Percentiles rank a stretch among this genome's conserved stretches.
Evolutionary conservation across 257 asterid species (phyloP).

Genomic region (Solanum piurae): DNA sequence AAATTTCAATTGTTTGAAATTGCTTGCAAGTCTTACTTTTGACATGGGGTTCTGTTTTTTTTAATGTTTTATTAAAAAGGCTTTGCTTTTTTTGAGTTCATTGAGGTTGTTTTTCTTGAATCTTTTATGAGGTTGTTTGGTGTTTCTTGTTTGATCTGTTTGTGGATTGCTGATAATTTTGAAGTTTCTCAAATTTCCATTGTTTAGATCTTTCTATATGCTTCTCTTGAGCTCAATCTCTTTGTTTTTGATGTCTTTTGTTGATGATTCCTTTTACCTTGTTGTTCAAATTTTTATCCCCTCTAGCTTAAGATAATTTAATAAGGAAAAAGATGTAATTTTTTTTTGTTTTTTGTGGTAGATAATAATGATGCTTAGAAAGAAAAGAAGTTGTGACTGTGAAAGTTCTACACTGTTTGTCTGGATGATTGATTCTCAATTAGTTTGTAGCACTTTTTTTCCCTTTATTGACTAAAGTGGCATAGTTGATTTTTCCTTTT

Average conservation of each 20-base stretch:
- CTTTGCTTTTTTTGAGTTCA: background rate
- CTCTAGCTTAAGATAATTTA: background rate
- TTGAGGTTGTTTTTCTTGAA: background rate
- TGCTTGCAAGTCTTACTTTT: background rate
- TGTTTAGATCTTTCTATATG: background rate
- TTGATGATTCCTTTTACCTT: background rate
- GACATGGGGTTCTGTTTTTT: background rate
- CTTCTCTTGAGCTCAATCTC: background rate
- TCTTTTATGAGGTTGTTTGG: background rate
- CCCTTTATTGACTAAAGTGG: constrained; percentile 14
- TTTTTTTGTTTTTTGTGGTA: background rate
- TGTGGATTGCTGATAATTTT: background rate
- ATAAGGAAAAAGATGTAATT: background rate
- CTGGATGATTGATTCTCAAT: constrained; percentile 26
- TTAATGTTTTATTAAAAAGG: background rate
- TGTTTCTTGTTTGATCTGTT: background rate
- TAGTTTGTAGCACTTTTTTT: constrained; percentile 14
- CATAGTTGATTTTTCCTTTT: constrained; percentile 7
- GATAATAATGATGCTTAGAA: background rate
- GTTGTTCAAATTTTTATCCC: background rate
- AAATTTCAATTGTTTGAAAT: background rate
- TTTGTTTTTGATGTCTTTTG: background rate
- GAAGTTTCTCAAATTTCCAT: background rate
- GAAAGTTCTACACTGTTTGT: constrained; percentile 13
- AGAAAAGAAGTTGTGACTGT: background rate